Evolutionary conservation across 306 rosid species (phyloP), one percentile per base, ranked within the genome.

Genomic region (Chamaecrista fasciculata): DNA sequence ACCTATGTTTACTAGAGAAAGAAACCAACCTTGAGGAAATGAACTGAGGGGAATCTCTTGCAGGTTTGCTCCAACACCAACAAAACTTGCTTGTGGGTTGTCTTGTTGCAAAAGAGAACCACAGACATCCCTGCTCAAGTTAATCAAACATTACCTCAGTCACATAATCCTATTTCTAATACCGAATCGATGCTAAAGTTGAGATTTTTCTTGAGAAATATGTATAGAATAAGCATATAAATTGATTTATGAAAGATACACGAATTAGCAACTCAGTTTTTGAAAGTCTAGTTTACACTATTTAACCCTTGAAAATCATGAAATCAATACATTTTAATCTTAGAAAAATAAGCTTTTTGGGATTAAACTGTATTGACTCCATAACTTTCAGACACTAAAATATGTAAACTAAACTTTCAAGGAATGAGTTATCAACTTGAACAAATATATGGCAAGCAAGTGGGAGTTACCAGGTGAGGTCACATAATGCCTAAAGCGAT

Each of bases 1-100:
- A n/a, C n/a, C n/a, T n/a, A n/a, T n/a, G n/a, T n/a, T n/a, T n/a
- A n/a, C n/a, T n/a, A n/a, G n/a, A n/a, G 20, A 75, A 36, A 63
- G 23, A 16, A 18, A 66, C 86, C 67, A 51, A 92, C 98, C 98
- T 93, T 88, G 71, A 93, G 98, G 64, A 93, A 93, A 80, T 90
- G 77, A 39, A 93, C 91, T 0, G 96, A 90, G 46, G 96, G 98
- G 55, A 83, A 93, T 81, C 87, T 79, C 81, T 86, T 83, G 92
- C 96, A 82, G 48, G 86, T 91, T 75, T 88, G 86, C 66, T 90
- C 94, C 61, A 93, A 72, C 50, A 80, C 88, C 75, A 88, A 76
- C 56, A 88, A 48, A 15, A 78, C 89, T 50, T 84, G 79, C 56
- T 79, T 88, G 47, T 86, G 85, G 61, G 82, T 83, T 21, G 67